Evolutionary conservation across 139 green algal genomes (phyloP), one percentile per base, ranked within the genome.

Genomic region (Chlorella sp.): DNA sequence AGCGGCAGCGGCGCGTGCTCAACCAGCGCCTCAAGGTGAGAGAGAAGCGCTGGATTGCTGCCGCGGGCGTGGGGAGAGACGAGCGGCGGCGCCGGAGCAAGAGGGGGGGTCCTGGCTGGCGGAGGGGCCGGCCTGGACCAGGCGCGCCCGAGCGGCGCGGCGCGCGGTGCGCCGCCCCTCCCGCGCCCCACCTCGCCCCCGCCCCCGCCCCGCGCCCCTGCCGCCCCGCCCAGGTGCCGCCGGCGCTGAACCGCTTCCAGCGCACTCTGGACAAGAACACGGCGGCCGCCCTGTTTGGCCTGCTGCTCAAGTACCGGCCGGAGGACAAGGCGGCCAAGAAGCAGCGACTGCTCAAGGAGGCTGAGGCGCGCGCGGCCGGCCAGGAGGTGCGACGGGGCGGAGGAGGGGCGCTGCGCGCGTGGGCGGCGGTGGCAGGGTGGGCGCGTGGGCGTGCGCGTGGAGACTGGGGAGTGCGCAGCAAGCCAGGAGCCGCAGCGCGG

Each of bases 291-390:
- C 71, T 98, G 41, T 98, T 99, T 91, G 98, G 98, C 90, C 88
- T 99, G 82, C 86, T 99, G 79, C 79, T 99, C 56, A 99, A 99
- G 92, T 99, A 90, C 78, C 64, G 95, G 23, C 95, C 95, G n/a
- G 95, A 99, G 89, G 93, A 98, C 90, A 95, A 95, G 86, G 93
- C 93, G 58, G 87, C 94, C 77, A 99, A 99, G 95, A 93, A 92
- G 77, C 91, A 96, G 83, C 86, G 96, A 27, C 88, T 98, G 68
- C 85, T 93, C 76, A 87, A 84, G 29, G 90, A 94, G 85, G 95
- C 94, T 9, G 86, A 94, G 82, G 82, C 77, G 25, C 66, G 74
- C 33, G 86, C 82, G 29, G 84, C 74, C 55, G 87, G 86, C 81
- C 87, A 88, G 71, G 74, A 86, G 80, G 70, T 55, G 68, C 35